phyloP scores from a whole-genome alignment of 208 protist genomes.

The Phytomonas serpens region DNA sequence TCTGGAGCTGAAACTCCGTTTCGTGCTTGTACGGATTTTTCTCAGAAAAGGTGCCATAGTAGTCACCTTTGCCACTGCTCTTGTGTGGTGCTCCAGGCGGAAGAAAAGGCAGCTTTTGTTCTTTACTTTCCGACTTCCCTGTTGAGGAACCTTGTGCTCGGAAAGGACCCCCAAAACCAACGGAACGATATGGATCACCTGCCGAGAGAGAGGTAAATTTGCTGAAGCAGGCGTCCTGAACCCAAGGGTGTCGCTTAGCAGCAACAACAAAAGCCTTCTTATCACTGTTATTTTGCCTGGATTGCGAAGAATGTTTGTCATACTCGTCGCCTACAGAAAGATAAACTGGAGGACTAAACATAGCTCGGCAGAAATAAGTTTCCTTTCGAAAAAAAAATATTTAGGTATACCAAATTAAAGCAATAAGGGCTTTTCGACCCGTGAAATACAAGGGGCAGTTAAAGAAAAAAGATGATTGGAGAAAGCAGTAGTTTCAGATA shows the following conservation, averaged over 20 bases:
- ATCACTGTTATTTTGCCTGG: constrained; percentile 8
- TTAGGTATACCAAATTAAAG: not conserved
- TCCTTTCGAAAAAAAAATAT: not conserved
- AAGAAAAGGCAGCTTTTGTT: constrained; percentile 42
- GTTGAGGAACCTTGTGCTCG: not conserved
- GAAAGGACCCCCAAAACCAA: constrained; percentile 32
- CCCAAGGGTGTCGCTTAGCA: constrained; percentile 61
- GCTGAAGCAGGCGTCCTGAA: constrained; percentile 61
- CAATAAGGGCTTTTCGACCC: not conserved
- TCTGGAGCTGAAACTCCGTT: constrained; percentile 65
- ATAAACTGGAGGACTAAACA: constrained; percentile 79
- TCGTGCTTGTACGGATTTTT: constrained; percentile 60
- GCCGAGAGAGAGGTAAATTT: constrained; percentile 63
- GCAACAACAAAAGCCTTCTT: constrained; percentile 50
- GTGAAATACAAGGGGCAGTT: constrained; percentile 1
- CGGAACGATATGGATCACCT: constrained; percentile 59
- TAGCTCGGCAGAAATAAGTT: constrained; percentile 15
- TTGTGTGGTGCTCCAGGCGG: constrained; percentile 53
- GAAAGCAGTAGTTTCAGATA: constrained; percentile 1
- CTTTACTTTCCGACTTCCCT: not conserved
- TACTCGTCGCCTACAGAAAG: constrained; percentile 86
- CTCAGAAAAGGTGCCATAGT: constrained; percentile 88
- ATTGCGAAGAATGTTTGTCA: constrained; percentile 48
- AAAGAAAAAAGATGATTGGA: not conserved
- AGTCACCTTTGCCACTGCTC: constrained; percentile 75